These are phyloP conservation scores for Diversispora epigaea DNA, from an alignment of 192 early-diverging fungal genomes.

Conservation along the genomic window DNA sequence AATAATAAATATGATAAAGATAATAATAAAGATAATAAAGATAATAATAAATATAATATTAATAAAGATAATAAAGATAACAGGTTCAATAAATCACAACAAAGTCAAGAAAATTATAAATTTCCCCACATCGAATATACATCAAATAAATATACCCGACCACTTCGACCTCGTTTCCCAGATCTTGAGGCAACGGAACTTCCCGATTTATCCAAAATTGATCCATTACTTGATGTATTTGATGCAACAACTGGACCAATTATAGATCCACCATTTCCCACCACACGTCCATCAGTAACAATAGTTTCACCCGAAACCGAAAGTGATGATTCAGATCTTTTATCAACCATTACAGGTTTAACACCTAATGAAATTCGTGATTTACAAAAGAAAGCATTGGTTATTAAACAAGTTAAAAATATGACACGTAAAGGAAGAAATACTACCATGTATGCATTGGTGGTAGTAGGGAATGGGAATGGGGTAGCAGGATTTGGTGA, in stretches of 20 bases:
- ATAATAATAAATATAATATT: too few relatives aligned
- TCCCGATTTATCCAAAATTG: conserved; percentile 15
- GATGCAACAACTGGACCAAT: background rate
- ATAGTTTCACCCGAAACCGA: background rate
- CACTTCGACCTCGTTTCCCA: background rate
- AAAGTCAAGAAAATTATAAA: too few relatives aligned
- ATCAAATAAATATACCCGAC: too few relatives aligned
- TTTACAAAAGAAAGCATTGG: conserved; percentile 69
- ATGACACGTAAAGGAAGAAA: conserved; percentile 80
- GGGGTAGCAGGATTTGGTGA: conserved; percentile 93
- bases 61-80: too few relatives aligned
- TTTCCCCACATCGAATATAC: too few relatives aligned
- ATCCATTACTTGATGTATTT: conserved; percentile 22
- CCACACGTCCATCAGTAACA: background rate
- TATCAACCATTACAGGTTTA: conserved; percentile 39
- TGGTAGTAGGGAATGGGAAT: conserved; percentile 92
- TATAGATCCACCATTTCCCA: conserved; percentile 8
- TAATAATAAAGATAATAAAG: too few relatives aligned
- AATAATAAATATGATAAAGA: too few relatives aligned
- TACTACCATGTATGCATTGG: conserved; percentile 82
- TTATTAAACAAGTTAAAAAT: conserved; percentile 74
- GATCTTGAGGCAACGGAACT: background rate
- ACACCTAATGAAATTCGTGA: conserved; percentile 51
- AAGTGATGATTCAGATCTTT: conserved; percentile 23
- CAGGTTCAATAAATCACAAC: too few relatives aligned